These are phyloP conservation scores for Diaporthe aspalathi DNA, from an alignment of 2,329 filamentous ascomycete species.

Conservation along the genomic window DNA sequence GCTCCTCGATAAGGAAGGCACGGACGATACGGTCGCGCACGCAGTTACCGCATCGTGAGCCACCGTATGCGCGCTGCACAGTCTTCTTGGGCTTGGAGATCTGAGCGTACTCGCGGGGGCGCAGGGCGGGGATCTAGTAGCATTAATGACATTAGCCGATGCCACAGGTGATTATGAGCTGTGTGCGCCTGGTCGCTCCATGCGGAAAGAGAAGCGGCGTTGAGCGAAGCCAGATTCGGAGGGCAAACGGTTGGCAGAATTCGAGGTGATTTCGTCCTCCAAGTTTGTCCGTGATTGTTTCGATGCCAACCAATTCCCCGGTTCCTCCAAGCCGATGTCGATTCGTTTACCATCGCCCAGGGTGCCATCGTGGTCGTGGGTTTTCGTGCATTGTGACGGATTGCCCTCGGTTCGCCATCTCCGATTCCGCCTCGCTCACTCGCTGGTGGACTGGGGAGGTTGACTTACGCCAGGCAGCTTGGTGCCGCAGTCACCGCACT, in stretches of 20 bases:
- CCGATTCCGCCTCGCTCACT: slow-evolving; percentile 23
- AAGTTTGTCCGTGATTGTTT: not conserved
- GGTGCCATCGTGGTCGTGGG: not conserved
- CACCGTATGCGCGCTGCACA: slow-evolving; percentile 97
- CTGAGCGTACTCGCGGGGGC: slow-evolving; percentile 96
- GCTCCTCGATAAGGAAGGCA: slow-evolving; percentile 99
- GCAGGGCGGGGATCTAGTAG: slow-evolving; percentile 88
- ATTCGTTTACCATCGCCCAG: not conserved
- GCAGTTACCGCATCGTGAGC: slow-evolving; percentile 98
- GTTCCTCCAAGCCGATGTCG: not conserved
- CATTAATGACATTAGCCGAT: slow-evolving; percentile 45
- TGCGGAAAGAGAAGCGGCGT: not conserved
- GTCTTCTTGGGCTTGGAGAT: slow-evolving; percentile 99
- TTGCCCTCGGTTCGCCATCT: slow-evolving; percentile 5
- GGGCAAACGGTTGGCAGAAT: slow-evolving; percentile 5
- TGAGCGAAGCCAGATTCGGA: not conserved
- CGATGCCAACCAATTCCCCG: not conserved
- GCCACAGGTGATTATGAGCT: slow-evolving; percentile 26
- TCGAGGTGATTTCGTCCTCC: not conserved
- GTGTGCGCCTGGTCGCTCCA: not conserved
- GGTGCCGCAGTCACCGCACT: slow-evolving; percentile 98
- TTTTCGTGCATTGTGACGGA: slow-evolving; percentile 2
- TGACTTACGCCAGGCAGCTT: slow-evolving; percentile 97
- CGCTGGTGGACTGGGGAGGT: slow-evolving; percentile 38
- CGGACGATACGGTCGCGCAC: slow-evolving; percentile 98